Conservation (phyloP, 306 rosid genomes). For the Phaseolus lunatus region DNA sequence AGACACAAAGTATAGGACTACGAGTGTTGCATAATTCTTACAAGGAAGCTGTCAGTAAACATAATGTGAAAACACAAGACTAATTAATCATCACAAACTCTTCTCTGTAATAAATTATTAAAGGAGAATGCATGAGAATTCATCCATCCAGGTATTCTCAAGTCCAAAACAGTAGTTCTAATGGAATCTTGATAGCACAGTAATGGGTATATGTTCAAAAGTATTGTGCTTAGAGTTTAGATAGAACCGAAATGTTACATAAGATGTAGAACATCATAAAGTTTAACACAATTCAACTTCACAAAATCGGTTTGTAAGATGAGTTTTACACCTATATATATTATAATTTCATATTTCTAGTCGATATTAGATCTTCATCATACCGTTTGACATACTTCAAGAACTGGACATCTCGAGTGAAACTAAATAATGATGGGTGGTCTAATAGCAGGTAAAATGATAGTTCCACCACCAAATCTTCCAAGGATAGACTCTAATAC, state of each 20-base stretch:
- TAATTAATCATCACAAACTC: slow-evolving; percentile 17
- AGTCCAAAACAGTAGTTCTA: slow-evolving; percentile 4
- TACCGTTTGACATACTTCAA: too few species aligned
- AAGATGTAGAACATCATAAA: neutral
- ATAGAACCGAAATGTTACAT: slow-evolving; percentile 1
- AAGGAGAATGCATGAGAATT: slow-evolving; percentile 5
- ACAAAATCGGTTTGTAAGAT: too few species aligned
- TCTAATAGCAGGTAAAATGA: too few species aligned
- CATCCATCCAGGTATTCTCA: slow-evolving; percentile 11
- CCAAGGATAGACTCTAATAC: too few species aligned
- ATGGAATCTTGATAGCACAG: neutral
- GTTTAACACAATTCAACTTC: too few species aligned
- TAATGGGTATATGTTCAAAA: slow-evolving; percentile 6
- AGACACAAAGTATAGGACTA: slow-evolving; percentile 16
- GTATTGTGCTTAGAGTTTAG: neutral
- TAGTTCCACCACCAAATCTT: too few species aligned
- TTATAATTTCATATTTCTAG: too few species aligned
- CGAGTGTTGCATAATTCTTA: slow-evolving; percentile 2
- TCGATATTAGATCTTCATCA: too few species aligned
- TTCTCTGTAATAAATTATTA: neutral
- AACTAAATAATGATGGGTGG: too few species aligned
- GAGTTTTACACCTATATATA: too few species aligned
- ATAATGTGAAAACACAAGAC: neutral
- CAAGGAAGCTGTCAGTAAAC: slow-evolving; percentile 18
- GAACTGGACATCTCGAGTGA: too few species aligned